Conservation (phyloP, 2,329 filamentous ascomycete genomes). For the Calonectria hawksworthii region DNA sequence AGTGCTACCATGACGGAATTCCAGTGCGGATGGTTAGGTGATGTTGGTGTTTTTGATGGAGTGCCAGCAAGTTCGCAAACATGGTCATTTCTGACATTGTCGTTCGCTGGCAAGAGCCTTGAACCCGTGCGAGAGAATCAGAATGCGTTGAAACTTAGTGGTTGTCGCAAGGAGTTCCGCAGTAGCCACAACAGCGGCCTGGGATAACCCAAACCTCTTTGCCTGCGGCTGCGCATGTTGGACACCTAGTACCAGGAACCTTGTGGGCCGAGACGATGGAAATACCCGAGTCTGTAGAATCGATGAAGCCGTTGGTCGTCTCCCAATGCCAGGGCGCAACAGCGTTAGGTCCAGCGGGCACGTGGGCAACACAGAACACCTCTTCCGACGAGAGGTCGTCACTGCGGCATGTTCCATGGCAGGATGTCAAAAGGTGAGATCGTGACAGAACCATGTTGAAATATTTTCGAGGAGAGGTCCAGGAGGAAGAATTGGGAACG, state of each 20-base stretch:
- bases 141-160: background rate
- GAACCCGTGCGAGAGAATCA: background rate
- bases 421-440: conserved; percentile 9
- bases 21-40: background rate
- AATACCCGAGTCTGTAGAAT: background rate
- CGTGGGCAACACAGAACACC: background rate
- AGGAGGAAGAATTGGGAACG: background rate
- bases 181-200: conserved; percentile 64
- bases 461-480: conserved; percentile 2
- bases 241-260: conserved; percentile 66
- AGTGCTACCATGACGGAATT: background rate
- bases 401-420: background rate
- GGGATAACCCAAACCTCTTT: conserved; percentile 70
- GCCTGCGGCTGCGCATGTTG: conserved; percentile 63
- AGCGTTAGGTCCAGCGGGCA: background rate
- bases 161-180: conserved; percentile 60
- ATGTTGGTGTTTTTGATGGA: background rate
- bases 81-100: background rate
- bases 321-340: background rate
- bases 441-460: conserved; percentile 31
- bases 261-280: conserved; percentile 35
- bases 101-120: background rate
- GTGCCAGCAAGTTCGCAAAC: background rate
- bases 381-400: conserved; percentile 1
- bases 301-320: background rate